Evolutionary conservation across 2,329 filamentous ascomycete genomes (phyloP).

Genomic region (Colletotrichum tropicale): DNA sequence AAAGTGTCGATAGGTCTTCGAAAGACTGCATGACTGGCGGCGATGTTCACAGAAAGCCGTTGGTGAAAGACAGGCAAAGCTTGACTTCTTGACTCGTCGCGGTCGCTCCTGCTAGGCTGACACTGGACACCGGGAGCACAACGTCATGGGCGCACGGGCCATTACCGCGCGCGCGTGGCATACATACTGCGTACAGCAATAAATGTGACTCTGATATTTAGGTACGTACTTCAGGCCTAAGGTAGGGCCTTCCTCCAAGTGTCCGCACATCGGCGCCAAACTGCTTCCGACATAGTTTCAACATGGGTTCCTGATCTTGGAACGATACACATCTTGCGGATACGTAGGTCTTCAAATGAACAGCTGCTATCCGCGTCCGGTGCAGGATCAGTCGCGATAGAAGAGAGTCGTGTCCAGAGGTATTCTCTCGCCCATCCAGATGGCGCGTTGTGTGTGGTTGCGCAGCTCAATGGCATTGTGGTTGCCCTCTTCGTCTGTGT

Average conservation of each 20-base stretch:
- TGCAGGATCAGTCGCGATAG: neutral
- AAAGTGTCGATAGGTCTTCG: neutral
- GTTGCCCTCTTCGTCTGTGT: constrained; percentile 60
- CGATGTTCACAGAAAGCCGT: neutral
- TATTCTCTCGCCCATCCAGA: constrained; percentile 74
- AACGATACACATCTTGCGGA: neutral
- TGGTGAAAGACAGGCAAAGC: neutral
- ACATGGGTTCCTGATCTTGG: neutral
- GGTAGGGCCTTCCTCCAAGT: neutral
- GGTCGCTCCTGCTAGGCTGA: neutral
- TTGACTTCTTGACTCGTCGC: neutral
- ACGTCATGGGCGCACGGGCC: constrained; percentile 1
- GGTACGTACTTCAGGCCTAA: neutral
- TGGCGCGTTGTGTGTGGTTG: constrained; percentile 72
- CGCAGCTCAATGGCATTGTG: constrained; percentile 39
- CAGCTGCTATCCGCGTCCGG: neutral
- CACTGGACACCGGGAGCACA: neutral
- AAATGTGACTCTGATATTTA: neutral
- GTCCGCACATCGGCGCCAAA: neutral
- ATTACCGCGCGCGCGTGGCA: neutral
- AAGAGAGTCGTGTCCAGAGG: constrained; percentile 54
- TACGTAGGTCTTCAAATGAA: neutral
- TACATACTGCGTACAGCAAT: neutral
- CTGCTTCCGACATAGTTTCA: neutral
- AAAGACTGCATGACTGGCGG: neutral